These are phyloP conservation scores for Saccharum spontaneum DNA, from an alignment of 176 grass and related monocot genomes.

Conservation along the genomic window DNA sequence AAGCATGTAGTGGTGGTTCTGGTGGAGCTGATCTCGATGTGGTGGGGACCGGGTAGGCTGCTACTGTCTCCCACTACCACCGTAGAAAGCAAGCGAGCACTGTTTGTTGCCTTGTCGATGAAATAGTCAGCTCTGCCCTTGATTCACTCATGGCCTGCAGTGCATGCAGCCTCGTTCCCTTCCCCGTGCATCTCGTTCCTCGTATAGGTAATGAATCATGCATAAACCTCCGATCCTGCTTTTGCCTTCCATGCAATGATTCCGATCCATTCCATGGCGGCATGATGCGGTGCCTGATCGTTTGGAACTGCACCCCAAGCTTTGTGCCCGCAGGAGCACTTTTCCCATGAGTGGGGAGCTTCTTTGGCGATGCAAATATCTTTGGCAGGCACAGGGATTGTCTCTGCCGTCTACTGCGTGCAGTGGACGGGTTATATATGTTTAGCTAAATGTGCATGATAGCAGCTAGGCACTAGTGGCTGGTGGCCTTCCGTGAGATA, in stretches of 20 bases:
- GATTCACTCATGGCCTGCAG: neutral
- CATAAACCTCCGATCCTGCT: constrained; percentile 3
- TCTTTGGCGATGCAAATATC: constrained; percentile 23
- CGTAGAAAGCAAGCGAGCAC: constrained; percentile 27
- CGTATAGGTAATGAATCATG: constrained; percentile 35
- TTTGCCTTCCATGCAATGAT: neutral
- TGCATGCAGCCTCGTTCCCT: no score
- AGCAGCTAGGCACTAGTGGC: neutral
- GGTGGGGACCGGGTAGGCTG: constrained; percentile 15
- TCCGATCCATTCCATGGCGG: constrained; percentile 4
- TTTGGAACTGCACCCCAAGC: constrained; percentile 32
- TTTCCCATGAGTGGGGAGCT: constrained; percentile 4
- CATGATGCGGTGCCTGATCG: constrained; percentile 37
- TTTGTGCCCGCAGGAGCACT: neutral
- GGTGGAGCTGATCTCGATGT: constrained; percentile 14
- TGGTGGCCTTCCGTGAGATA: neutral
- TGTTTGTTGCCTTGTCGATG: neutral
- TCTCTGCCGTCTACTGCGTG: neutral
- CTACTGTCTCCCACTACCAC: constrained; percentile 36
- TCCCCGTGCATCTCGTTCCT: neutral
- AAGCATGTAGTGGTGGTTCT: constrained; percentile 11
- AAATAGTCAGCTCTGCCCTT: constrained; percentile 29
- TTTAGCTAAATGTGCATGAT: neutral
- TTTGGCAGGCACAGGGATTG: neutral
- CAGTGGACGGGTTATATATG: neutral